These are phyloP conservation scores for Castanopsis chinensis DNA, from an alignment of 306 rosid species.

Conservation along the genomic window DNA sequence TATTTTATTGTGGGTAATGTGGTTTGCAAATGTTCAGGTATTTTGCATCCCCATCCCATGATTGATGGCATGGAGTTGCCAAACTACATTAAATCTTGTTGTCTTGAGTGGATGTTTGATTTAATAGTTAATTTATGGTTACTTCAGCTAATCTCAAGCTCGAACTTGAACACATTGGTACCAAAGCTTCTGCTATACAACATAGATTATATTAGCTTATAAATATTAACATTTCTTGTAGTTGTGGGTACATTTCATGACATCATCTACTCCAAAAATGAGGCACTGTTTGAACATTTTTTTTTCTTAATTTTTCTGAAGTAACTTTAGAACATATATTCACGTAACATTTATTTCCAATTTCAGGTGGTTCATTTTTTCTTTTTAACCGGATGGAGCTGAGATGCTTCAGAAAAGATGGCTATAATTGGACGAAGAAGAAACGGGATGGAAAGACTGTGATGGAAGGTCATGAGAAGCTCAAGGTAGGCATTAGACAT, in stretches of 20 bases:
- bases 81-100: neutral
- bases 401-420: slow-evolving; percentile 90
- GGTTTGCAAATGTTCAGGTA: neutral
- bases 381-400: slow-evolving; percentile 84
- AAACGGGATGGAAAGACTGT: slow-evolving; percentile 78
- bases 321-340: slow-evolving; percentile 13
- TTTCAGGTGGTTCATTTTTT: slow-evolving; percentile 87
- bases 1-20: neutral
- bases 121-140: neutral
- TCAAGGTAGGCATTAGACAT: slow-evolving; percentile 53
- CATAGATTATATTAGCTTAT: neutral
- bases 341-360: slow-evolving; percentile 22
- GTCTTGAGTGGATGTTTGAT: neutral
- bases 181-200: neutral
- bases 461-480: slow-evolving; percentile 92
- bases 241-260: neutral
- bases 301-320: neutral
- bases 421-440: slow-evolving; percentile 94
- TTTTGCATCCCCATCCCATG: neutral
- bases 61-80: neutral
- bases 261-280: neutral
- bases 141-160: neutral
- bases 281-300: neutral
- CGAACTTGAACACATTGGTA: neutral
- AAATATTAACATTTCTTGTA: neutral